Conservation (phyloP, 768 basidiomycete genomes). For the Austroboletus festivus region DNA sequence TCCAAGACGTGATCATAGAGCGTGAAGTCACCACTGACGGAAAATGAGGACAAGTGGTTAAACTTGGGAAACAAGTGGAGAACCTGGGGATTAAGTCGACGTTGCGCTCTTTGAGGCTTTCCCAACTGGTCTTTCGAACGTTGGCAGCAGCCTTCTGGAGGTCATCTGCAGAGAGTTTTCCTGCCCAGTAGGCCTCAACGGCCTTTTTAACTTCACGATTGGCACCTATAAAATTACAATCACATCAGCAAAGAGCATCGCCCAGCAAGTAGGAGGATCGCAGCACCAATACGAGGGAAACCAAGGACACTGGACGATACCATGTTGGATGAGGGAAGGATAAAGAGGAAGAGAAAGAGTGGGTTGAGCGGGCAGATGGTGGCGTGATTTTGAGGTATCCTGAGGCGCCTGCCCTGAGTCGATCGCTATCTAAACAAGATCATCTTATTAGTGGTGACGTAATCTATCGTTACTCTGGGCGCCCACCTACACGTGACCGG, state of each 20-base stretch:
- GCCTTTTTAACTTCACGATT: constrained; percentile 97
- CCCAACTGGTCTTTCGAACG: constrained; percentile 88
- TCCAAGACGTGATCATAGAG: constrained; percentile 99
- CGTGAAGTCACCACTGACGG: constrained; percentile 93
- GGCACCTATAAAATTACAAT: constrained; percentile 57
- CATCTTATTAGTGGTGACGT: constrained; percentile 12
- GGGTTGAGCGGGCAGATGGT: constrained; percentile 1
- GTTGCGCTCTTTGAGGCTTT: constrained; percentile 73
- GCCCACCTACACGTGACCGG: not conserved
- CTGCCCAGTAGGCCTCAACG: constrained; percentile 97
- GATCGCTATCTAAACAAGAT: constrained; percentile 16
- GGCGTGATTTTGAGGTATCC: constrained; percentile 30
- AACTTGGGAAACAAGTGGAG: constrained; percentile 19
- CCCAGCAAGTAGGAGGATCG: constrained; percentile 1
- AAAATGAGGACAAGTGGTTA: constrained; percentile 17
- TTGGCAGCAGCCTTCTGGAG: constrained; percentile 86
- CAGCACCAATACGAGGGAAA: constrained; percentile 78
- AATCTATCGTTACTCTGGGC: constrained; percentile 1
- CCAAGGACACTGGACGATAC: constrained; percentile 84
- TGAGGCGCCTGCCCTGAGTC: constrained; percentile 34
- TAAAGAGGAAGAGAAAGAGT: constrained; percentile 14
- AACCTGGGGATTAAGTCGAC: constrained; percentile 93
- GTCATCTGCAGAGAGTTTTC: constrained; percentile 83
- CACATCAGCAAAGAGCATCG: constrained; percentile 2
- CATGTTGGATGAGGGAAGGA: constrained; percentile 41